Evolutionary conservation across 371 early-diverging fungal species (phyloP).

Genomic region (Syncephalastrum sp.): DNA sequence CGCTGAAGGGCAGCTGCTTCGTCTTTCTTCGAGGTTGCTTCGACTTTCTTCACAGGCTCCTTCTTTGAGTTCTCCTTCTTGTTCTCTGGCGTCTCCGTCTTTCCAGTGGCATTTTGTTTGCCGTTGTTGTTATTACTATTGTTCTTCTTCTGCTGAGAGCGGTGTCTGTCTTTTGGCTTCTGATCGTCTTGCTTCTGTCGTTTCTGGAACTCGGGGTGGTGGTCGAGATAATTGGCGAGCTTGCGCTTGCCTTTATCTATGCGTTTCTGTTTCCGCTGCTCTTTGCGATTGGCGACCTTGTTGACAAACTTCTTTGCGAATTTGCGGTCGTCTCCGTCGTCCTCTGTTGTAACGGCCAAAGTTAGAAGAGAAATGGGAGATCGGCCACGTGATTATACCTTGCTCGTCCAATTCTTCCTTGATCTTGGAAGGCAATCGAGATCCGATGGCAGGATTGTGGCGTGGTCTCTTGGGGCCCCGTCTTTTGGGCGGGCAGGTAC

Average conservation of each 20-base stretch:
- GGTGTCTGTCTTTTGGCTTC: conserved; percentile 24
- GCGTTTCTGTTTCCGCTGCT: conserved; percentile 42
- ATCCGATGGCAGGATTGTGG: conserved; percentile 25
- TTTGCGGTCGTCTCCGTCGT: conserved; percentile 36
- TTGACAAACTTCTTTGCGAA: conserved; percentile 33
- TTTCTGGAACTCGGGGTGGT: conserved; percentile 2
- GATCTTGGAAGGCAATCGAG: conserved; percentile 31
- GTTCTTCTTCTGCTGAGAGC: conserved; percentile 12
- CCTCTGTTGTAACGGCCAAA: neutral
- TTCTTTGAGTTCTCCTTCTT: neutral
- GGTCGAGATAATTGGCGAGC: conserved; percentile 25
- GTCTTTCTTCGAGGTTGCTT: conserved; percentile 4
- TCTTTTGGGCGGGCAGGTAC: no score
- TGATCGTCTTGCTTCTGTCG: conserved; percentile 12
- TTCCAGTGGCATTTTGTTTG: conserved; percentile 4
- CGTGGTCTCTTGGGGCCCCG: no score
- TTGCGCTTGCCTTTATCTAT: conserved; percentile 40
- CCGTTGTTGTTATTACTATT: conserved; percentile 3
- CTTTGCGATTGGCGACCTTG: conserved; percentile 32
- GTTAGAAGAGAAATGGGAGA: no score
- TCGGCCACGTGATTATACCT: conserved; percentile 16
- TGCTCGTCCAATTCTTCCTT: conserved; percentile 35
- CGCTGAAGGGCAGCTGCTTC: conserved; percentile 41
- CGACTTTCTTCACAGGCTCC: neutral
- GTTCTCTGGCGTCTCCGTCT: neutral